Evolutionary conservation across 140 eudicot species (phyloP).

Genomic region (Oenanthe javanica): DNA sequence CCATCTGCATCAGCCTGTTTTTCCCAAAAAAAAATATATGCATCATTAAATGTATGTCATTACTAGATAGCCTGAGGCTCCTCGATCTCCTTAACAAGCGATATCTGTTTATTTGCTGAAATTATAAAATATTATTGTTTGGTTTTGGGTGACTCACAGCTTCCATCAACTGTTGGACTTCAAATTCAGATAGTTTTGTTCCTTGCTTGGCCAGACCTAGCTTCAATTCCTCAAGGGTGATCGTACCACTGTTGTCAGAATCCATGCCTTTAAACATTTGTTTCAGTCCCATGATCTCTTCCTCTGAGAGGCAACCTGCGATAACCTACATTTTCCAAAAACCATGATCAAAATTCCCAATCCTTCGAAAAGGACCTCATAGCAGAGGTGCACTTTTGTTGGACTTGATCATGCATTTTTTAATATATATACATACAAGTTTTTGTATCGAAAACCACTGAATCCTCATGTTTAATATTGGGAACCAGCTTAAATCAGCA

Average conservation of each 20-base stretch:
- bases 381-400: not conserved
- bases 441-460: too few relatives aligned
- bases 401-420: not conserved
- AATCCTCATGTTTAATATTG: not conserved
- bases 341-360: not conserved
- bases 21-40: not conserved
- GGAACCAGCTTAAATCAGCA: not conserved
- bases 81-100: not conserved
- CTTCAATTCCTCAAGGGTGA: conserved; percentile 90
- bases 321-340: conserved; percentile 52
- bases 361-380: not conserved
- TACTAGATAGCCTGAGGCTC: not conserved
- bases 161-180: conserved; percentile 88
- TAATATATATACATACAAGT: too few relatives aligned
- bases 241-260: conserved; percentile 80
- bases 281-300: conserved; percentile 94
- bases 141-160: conserved; percentile 48
- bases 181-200: conserved; percentile 67
- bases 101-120: not conserved
- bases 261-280: conserved; percentile 97
- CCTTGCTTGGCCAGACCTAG: conserved; percentile 85
- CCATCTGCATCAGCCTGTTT: conserved; percentile 98
- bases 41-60: not conserved
- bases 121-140: not conserved
- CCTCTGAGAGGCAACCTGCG: conserved; percentile 97